Evolutionary conservation across 2,329 filamentous ascomycete genomes (phyloP).

Genomic region (Fusarium poae): DNA sequence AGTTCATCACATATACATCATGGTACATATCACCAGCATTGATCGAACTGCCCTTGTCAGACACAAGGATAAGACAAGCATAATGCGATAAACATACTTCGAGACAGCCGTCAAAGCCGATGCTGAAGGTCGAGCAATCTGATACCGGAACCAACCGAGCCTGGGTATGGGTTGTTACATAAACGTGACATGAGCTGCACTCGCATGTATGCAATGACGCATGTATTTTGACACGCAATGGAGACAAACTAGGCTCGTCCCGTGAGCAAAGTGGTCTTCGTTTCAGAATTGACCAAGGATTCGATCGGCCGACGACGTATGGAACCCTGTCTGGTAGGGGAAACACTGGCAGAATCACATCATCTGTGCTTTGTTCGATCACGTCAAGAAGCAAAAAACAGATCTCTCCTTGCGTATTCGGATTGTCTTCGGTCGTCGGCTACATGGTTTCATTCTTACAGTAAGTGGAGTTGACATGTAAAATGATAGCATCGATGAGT

Average conservation of each 20-base stretch:
- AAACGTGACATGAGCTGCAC: conserved; percentile 8
- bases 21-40: conserved; percentile 3
- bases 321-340: conserved; percentile 10
- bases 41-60: conserved; percentile 8
- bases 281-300: conserved; percentile 34
- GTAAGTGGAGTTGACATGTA: conserved; percentile 11
- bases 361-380: conserved; percentile 14
- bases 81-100: conserved; percentile 11
- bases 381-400: background rate
- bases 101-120: conserved; percentile 22
- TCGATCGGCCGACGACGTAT: conserved; percentile 15
- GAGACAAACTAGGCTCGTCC: conserved; percentile 27
- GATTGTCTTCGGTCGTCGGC: background rate
- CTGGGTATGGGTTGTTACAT: conserved; percentile 26
- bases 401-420: conserved; percentile 3
- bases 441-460: background rate
- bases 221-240: conserved; percentile 9
- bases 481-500: background rate
- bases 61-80: conserved; percentile 22
- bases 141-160: conserved; percentile 39
- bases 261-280: conserved; percentile 20
- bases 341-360: conserved; percentile 20
- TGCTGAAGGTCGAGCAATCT: conserved; percentile 13
- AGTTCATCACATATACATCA: background rate
- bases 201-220: conserved; percentile 1